Conservation (phyloP, 176 grass and related monocot species). For the Eremochloa ophiuroides region DNA sequence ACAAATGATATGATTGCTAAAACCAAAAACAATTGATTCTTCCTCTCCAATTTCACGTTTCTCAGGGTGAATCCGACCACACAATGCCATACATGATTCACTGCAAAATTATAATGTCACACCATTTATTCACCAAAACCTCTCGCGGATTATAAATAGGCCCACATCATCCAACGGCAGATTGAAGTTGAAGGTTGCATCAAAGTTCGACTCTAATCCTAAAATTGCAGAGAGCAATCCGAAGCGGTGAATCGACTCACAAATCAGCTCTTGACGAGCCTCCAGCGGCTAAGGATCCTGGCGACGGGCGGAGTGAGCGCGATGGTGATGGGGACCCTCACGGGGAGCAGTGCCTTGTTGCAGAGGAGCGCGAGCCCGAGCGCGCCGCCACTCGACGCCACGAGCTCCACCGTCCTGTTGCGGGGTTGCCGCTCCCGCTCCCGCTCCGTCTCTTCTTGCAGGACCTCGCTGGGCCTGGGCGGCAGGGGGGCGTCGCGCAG, state of each 20-base stretch:
- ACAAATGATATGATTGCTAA: not conserved
- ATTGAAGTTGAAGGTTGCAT: not conserved
- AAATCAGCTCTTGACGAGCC: conserved; percentile 68
- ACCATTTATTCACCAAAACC: not conserved
- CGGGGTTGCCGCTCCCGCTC: conserved; percentile 5
- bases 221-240: conserved; percentile 8
- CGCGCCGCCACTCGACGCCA: conserved; percentile 73
- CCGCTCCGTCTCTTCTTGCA: conserved; percentile 2
- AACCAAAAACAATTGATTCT: not conserved
- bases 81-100: not conserved
- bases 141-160: not conserved
- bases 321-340: conserved; percentile 82
- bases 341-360: conserved; percentile 89
- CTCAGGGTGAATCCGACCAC: not conserved
- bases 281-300: conserved; percentile 66
- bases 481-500: not conserved
- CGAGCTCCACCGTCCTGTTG: conserved; percentile 71
- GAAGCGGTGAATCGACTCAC: conserved; percentile 20
- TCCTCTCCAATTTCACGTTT: not conserved
- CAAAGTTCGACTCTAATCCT: not conserved
- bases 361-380: conserved; percentile 73
- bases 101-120: not conserved
- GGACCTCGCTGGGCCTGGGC: not conserved
- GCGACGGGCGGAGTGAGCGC: conserved; percentile 83
- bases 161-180: not conserved